Evolutionary conservation across 805 yeast genomes (phyloP), one percentile per base, ranked within the genome.

Genomic region (Suhomyces tanzawaensis): DNA sequence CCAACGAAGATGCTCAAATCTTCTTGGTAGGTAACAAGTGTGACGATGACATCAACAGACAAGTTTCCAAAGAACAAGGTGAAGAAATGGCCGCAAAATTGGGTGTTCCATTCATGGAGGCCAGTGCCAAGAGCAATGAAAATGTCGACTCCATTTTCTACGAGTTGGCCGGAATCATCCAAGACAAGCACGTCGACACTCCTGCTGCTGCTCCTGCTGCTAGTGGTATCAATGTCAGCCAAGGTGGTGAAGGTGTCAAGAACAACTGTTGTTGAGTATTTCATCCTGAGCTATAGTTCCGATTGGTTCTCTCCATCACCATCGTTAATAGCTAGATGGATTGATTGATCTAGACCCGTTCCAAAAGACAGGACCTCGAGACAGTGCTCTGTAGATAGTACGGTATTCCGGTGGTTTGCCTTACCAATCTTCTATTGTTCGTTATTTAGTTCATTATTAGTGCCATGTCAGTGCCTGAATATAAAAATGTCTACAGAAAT

Each of bases 1-100:
- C 98, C 28, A 85, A 84, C 52, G 98, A 90, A 48, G 96, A 90
- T 57, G 96, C 96, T 11, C 95, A 89, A 64, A 74, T 93, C 57
- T 82, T 91, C 57, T 72, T 93, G 49, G 97, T 93, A 12, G 99
- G 97, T 47, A 93, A 93, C 74, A 93, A 93, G 72, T 82, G 85
- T 61, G 99, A 93, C 57, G 93, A 90, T 67, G 81, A 76, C 36
- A 91, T 82, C 44, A 77, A 85, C 49, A 82, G 99, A 65, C 90
- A 84, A 40, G 95, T 93, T 9, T 72, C 90, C 17, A 74, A 77
- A 41, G 96, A 91, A 57, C 95, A 91, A 64, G 99, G 98, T 55
- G 87, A 85, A 59, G 79, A 77, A 15, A 72, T 93, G 48, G 97
- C 98, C 19, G 75, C 80, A 42, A 95, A 85, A 62, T 74, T 93